Evolutionary conservation across 257 asterid genomes (phyloP).

Genomic region (Gentiana dahurica): DNA sequence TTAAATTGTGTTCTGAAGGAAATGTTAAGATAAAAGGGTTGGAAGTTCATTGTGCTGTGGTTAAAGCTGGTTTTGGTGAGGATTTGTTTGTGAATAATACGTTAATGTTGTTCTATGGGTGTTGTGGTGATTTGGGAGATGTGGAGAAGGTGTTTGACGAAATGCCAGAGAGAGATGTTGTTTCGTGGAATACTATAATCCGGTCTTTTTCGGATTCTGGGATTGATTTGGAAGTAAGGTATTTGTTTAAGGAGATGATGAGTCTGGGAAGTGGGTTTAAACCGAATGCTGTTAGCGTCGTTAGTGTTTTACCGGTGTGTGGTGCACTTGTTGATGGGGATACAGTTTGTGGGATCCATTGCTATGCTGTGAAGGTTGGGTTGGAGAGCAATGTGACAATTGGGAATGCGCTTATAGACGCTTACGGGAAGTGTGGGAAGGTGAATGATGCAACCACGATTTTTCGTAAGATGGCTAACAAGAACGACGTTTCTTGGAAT

Average conservation of each 20-base stretch:
- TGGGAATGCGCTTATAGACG: conserved; percentile 59
- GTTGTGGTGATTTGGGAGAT: conserved; percentile 27
- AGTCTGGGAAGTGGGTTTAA: conserved; percentile 13
- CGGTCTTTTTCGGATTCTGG: conserved; percentile 34
- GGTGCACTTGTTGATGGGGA: conserved; percentile 29
- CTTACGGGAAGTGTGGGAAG: conserved; percentile 59
- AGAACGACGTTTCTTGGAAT: conserved; percentile 73
- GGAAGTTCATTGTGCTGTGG: conserved; percentile 53
- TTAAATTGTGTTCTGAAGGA: conserved; percentile 56
- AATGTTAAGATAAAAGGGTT: conserved; percentile 31
- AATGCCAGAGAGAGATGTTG: conserved; percentile 51
- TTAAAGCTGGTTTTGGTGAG: conserved; percentile 40
- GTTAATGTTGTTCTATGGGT: conserved; percentile 46
- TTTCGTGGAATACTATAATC: conserved; percentile 60
- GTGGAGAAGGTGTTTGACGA: conserved; percentile 42
- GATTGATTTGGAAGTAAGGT: conserved; percentile 21
- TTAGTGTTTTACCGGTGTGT: conserved; percentile 51
- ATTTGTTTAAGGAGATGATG: conserved; percentile 39
- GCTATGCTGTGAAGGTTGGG: conserved; percentile 45
- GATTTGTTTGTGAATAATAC: conserved; percentile 62
- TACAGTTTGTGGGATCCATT: conserved; percentile 37
- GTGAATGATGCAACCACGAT: conserved; percentile 26
- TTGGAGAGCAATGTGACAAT: conserved; percentile 31
- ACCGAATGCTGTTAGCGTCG: conserved; percentile 48
- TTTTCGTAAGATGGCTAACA: conserved; percentile 43